Conservation (phyloP, 2,329 filamentous ascomycete genomes). For the Exophiala calicioides region DNA sequence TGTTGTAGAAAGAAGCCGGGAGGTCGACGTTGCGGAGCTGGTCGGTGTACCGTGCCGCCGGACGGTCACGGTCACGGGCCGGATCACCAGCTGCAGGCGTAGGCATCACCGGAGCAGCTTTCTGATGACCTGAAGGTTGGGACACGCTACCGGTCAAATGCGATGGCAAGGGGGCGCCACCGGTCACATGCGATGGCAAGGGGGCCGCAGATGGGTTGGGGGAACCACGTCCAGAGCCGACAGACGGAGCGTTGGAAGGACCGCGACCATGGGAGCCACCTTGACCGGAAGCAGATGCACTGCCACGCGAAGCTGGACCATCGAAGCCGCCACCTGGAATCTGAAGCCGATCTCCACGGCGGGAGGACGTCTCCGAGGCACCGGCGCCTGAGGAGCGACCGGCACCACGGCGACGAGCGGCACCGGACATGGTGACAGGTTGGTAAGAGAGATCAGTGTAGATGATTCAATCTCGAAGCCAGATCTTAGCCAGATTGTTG, state of each 20-base stretch:
- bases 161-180: no score
- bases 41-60: constrained; percentile 29
- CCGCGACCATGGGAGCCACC: constrained; percentile 17
- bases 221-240: constrained; percentile 18
- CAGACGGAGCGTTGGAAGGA: constrained; percentile 18
- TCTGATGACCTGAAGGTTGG: no score
- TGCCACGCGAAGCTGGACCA: constrained; percentile 31
- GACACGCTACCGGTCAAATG: no score
- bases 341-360: constrained; percentile 21
- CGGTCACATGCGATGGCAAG: no score
- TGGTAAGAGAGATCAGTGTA: neutral
- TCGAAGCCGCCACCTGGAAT: constrained; percentile 26
- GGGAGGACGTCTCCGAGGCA: constrained; percentile 34
- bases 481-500: no score
- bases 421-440: constrained; percentile 25
- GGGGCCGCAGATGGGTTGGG: constrained; percentile 7
- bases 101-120: no score
- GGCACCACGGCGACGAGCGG: constrained; percentile 27
- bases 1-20: constrained; percentile 31
- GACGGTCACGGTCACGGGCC: constrained; percentile 23
- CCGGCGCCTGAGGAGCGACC: constrained; percentile 29
- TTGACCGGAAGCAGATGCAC: constrained; percentile 25
- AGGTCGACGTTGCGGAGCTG: constrained; percentile 30
- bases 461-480: constrained; percentile 8
- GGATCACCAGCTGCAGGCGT: no score